A percentile compares a stretch with the other conserved stretches of the same genome.
Evolutionary conservation across 2,329 filamentous ascomycete genomes (phyloP).

Genomic region (Endothia cerciana): DNA sequence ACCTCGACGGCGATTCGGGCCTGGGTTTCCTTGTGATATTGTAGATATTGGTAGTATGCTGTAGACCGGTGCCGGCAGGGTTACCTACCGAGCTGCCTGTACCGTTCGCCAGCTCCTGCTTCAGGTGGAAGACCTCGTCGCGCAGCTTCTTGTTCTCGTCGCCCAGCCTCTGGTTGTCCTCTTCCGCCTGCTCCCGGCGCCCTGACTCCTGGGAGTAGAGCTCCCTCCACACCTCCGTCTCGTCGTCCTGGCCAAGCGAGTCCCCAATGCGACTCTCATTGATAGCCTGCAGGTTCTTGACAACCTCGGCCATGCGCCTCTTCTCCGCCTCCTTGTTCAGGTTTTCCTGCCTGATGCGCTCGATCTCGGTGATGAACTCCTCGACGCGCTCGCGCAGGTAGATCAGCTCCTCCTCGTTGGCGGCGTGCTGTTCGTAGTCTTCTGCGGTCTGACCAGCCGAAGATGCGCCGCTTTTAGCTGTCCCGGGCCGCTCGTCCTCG

Average conservation of each 20-base stretch:
- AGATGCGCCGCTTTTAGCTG: slow-evolving; percentile 58
- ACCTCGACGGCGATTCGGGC: slow-evolving; percentile 52
- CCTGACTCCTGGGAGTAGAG: slow-evolving; percentile 85
- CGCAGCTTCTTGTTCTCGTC: slow-evolving; percentile 84
- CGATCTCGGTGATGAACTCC: slow-evolving; percentile 81
- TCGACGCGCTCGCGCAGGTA: slow-evolving; percentile 86
- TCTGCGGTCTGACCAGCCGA: slow-evolving; percentile 62
- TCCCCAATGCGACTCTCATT: slow-evolving; percentile 50
- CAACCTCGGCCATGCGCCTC: slow-evolving; percentile 80
- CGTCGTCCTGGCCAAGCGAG: slow-evolving; percentile 34
- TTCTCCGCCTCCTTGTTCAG: slow-evolving; percentile 83
- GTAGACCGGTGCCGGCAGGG: slow-evolving; percentile 40
- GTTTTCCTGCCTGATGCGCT: slow-evolving; percentile 77
- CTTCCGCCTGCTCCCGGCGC: slow-evolving; percentile 85
- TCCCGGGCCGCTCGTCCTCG: slow-evolving; percentile 65
- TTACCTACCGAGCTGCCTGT: slow-evolving; percentile 30
- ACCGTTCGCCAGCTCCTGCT: slow-evolving; percentile 56
- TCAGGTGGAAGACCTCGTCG: slow-evolving; percentile 79
- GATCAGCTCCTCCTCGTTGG: slow-evolving; percentile 81
- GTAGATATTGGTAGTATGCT: slow-evolving; percentile 69
- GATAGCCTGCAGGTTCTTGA: slow-evolving; percentile 64
- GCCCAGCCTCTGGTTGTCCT: slow-evolving; percentile 78
- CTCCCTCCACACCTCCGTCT: slow-evolving; percentile 51
- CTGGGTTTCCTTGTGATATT: slow-evolving; percentile 62
- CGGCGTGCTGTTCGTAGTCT: slow-evolving; percentile 61